A percentile compares a stretch with the other conserved stretches of the same genome.
phyloP scores from a whole-genome alignment of 495 filamentous ascomycete genomes.

The Neurospora africana region DNA sequence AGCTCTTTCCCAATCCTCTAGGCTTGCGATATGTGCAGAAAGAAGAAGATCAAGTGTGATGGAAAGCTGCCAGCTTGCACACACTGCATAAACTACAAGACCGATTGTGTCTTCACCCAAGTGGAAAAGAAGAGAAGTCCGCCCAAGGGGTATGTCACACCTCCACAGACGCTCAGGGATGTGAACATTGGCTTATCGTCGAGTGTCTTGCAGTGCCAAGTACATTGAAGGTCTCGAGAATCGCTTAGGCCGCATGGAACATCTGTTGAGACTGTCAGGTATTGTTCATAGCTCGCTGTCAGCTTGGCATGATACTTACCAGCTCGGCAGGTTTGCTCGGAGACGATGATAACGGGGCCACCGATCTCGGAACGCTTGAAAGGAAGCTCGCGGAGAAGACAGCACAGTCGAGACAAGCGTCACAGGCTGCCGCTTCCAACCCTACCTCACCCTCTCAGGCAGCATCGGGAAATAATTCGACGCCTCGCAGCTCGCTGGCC shows the following conservation, averaged over 20 bases:
- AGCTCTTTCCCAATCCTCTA: conserved; percentile 24
- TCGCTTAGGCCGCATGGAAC: conserved; percentile 87
- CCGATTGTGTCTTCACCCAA: conserved; percentile 92
- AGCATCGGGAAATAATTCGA: conserved; percentile 39
- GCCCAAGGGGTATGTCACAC: conserved; percentile 68
- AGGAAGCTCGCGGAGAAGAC: conserved; percentile 64
- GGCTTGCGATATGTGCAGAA: conserved; percentile 98
- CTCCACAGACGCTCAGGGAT: neutral
- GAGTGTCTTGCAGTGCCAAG: conserved; percentile 55
- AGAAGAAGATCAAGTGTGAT: conserved; percentile 99
- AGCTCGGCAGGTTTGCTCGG: conserved; percentile 49
- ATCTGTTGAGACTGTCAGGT: conserved; percentile 74
- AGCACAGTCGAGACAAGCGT: conserved; percentile 33
- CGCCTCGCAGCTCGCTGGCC: conserved; percentile 48
- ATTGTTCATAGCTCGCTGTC: conserved; percentile 1
- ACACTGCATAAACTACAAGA: conserved; percentile 97
- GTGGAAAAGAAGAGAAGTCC: conserved; percentile 98
- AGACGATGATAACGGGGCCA: conserved; percentile 76
- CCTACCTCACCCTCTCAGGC: conserved; percentile 37
- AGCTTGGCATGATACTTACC: conserved; percentile 7
- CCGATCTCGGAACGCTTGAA: conserved; percentile 80
- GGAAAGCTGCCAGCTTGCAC: conserved; percentile 91
- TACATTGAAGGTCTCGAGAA: conserved; percentile 98
- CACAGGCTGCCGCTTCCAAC: conserved; percentile 29
- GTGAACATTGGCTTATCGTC: conserved; percentile 12